A percentile compares a stretch with the other conserved stretches of the same genome.
Evolutionary conservation across 2,329 filamentous ascomycete species (phyloP).

Genomic region (Sporothrix pallida): DNA sequence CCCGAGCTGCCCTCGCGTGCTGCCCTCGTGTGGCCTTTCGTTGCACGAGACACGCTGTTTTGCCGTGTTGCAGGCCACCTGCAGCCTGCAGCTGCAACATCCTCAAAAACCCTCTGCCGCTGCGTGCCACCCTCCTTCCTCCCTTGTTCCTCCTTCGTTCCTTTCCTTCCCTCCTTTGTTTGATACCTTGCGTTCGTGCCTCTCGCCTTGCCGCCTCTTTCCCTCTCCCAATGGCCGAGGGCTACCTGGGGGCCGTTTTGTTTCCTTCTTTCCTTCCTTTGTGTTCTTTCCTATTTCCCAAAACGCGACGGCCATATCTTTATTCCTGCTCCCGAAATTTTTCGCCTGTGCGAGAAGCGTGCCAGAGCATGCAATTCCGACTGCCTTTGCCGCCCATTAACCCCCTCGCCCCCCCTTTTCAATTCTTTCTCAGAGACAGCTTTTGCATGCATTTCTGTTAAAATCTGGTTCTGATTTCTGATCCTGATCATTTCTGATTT

Average conservation of each 20-base stretch:
- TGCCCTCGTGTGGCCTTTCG: not conserved
- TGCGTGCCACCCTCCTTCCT: slow-evolving; percentile 12
- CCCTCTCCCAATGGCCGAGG: too few relatives aligned
- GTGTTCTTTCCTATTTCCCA: not conserved
- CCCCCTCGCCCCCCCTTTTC: not conserved
- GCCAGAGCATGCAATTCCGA: not conserved
- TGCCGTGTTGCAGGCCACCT: slow-evolving; percentile 14
- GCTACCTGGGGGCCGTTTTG: too few relatives aligned
- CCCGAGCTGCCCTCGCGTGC: not conserved
- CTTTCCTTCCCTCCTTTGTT: not conserved
- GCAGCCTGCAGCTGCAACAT: not conserved
- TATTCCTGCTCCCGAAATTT: not conserved
- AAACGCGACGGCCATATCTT: not conserved
- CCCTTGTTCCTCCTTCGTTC: not conserved
- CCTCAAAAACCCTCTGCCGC: not conserved
- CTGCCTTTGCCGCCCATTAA: not conserved
- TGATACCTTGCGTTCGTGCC: too few relatives aligned
- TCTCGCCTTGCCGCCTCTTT: too few relatives aligned
- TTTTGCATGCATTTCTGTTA: not conserved
- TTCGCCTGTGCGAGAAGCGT: not conserved
- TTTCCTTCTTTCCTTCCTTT: not conserved
- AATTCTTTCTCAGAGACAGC: not conserved
- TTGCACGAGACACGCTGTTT: not conserved
- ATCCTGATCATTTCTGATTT: not conserved
- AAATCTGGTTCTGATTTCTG: slow-evolving; percentile 4